phyloP scores from a whole-genome alignment of 305 asterid genomes.

The Rubia occidens region DNA sequence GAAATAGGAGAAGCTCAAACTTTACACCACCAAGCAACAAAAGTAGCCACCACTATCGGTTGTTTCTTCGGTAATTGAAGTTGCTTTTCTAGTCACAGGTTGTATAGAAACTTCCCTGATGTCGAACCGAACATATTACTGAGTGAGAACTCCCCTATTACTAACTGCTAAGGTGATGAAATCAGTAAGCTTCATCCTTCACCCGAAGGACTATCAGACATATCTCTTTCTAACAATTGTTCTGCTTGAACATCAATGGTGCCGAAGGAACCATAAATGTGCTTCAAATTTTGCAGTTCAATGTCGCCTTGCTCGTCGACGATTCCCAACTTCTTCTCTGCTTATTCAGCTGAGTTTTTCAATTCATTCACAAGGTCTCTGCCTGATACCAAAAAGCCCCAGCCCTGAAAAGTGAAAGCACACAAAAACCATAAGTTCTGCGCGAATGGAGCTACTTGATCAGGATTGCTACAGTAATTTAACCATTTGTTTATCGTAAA shows the following conservation, averaged over 20 bases:
- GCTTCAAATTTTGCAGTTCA: not conserved
- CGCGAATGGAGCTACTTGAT: not conserved
- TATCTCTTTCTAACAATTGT: constrained; percentile 17
- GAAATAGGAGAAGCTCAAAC: too few relatives aligned
- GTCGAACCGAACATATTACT: too few relatives aligned
- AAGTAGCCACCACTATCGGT: too few relatives aligned
- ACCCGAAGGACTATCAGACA: too few relatives aligned
- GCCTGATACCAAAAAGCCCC: not conserved
- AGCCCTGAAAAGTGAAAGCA: not conserved
- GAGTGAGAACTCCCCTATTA: too few relatives aligned
- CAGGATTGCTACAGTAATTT: not conserved
- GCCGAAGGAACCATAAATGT: constrained; percentile 5
- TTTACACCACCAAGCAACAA: too few relatives aligned
- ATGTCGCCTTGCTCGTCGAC: not conserved
- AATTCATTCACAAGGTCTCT: not conserved
- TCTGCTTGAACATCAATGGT: not conserved
- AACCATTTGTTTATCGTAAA: too few relatives aligned
- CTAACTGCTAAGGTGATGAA: too few relatives aligned
- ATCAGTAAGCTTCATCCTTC: too few relatives aligned
- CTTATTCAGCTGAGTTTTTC: not conserved
- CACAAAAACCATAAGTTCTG: not conserved
- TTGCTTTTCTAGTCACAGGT: too few relatives aligned
- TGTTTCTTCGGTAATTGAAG: too few relatives aligned
- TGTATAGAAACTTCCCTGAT: too few relatives aligned
- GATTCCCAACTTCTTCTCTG: not conserved